Conservation (phyloP, 345 rosid genomes). For the Salix koriyanagi region DNA sequence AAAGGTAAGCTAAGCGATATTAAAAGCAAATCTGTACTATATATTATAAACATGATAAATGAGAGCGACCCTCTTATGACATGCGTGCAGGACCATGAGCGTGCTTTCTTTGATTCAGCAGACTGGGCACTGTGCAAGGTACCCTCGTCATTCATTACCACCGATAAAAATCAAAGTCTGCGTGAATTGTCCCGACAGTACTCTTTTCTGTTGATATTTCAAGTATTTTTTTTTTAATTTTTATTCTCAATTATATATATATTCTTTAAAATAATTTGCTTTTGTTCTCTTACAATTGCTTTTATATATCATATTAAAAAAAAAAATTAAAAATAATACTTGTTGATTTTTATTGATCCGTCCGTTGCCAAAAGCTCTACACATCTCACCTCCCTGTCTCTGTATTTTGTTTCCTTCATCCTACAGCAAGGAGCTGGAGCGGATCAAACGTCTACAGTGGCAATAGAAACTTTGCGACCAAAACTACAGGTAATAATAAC, state of each 20-base stretch:
- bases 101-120: conserved; percentile 91
- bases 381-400: background rate
- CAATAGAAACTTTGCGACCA: conserved; percentile 62
- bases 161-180: background rate
- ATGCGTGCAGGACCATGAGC: conserved; percentile 53
- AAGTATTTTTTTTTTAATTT: too few relatives aligned
- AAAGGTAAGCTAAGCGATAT: conserved; percentile 30
- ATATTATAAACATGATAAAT: background rate
- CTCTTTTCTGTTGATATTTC: background rate
- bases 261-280: too few relatives aligned
- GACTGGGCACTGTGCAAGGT: conserved; percentile 91
- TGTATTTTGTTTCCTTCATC: background rate
- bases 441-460: conserved; percentile 43
- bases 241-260: too few relatives aligned
- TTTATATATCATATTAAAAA: too few relatives aligned
- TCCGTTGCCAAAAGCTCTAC: background rate
- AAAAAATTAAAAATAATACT: background rate
- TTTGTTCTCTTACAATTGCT: too few relatives aligned
- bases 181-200: background rate
- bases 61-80: background rate
- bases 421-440: conserved; percentile 64
- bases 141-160: background rate
- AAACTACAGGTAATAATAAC: conserved; percentile 49
- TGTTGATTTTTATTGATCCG: background rate
- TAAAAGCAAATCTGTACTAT: background rate